Base-by-base conservation (phyloP, 768 basidiomycete species). In the Mycena belliarum region DNA sequence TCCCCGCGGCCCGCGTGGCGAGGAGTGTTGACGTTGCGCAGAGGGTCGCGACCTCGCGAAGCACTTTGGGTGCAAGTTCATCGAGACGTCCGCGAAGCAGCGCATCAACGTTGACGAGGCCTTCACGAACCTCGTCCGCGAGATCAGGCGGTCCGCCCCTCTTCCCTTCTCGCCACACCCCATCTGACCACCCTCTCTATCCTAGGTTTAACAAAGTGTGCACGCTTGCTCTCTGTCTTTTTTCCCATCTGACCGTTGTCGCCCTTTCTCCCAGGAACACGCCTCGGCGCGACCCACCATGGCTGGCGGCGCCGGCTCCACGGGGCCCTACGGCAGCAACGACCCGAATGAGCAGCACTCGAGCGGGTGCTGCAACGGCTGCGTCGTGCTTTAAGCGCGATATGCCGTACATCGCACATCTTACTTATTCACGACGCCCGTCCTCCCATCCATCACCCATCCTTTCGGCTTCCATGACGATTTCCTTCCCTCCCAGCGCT, bases 1-100 rank as follows among this genome's bases (percentile, higher is more conserved):
- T 72, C 29, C n/a, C 20, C 20, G 16, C n/a, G 24, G 44, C 10
- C 7, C 18, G 3, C 24, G 8, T 20, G 15, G 18, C 1, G 25
- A 14, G 37, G 5, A 23, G 28, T 56, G 42, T 16, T 48, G 14
- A 56, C 20, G 18, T n/a, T 40, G 12, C 32, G 29, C 72, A 97
- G 96, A 98, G 94, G 97, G 97, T 6, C 91, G 93, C 51, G 94
- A 97, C 66, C 86, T 98, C 49, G 97, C 97, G 0, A 93, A 93
- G 72, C 91, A 93, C 71, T 93, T 95, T 69, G 89, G 60, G 23
- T 61, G 93, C 77, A 92, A 89, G 68, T 97, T 95, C 73, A 91
- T 95, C 56, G 95, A 98, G 73, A 96, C 94, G 1, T 98, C 95
- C 5, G 95, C 95, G 43, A 97, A 97, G 75, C 90, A 95, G 68